A percentile compares a stretch with the other conserved stretches of the same genome.
These are phyloP conservation scores for Senna siamea DNA, from an alignment of 306 rosid genomes.

Conservation along the genomic window DNA sequence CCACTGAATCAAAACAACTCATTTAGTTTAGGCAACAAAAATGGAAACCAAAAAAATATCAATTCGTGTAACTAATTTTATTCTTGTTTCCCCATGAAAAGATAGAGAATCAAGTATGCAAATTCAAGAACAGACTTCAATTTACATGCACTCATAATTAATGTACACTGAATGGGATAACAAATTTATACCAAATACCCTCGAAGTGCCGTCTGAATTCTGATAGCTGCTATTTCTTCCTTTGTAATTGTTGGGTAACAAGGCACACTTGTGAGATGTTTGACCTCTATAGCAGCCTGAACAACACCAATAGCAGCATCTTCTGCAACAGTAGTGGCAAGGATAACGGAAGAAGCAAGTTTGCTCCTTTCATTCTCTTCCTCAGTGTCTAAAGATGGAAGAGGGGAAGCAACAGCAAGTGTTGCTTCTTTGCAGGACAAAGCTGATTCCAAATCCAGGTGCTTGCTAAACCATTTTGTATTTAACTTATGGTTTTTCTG, in stretches of 20 bases:
- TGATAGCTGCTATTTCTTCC: constrained; percentile 67
- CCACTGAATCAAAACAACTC: neutral
- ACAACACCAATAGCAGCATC: constrained; percentile 74
- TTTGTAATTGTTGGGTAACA: constrained; percentile 39
- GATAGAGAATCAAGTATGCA: neutral
- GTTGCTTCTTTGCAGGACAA: constrained; percentile 27
- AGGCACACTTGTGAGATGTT: constrained; percentile 63
- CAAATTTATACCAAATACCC: constrained; percentile 64
- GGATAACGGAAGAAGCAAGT: constrained; percentile 68
- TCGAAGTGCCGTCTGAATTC: constrained; percentile 66
- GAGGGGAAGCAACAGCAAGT: constrained; percentile 42
- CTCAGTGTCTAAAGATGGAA: constrained; percentile 45
- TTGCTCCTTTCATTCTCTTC: constrained; percentile 65
- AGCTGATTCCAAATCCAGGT: constrained; percentile 35
- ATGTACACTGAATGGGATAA: neutral
- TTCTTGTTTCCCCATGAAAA: neutral
- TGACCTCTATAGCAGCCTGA: constrained; percentile 75
- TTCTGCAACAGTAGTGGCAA: constrained; percentile 68
- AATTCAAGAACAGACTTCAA: neutral
- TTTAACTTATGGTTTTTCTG: constrained; percentile 68
- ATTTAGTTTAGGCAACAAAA: neutral
- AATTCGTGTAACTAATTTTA: neutral
- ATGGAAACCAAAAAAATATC: neutral
- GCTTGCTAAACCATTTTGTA: constrained; percentile 68
- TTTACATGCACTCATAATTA: neutral